Percentiles rank a stretch among this genome's conserved stretches.
phyloP scores from a whole-genome alignment of 371 early-diverging fungal genomes.

The Mucor saturninus region DNA sequence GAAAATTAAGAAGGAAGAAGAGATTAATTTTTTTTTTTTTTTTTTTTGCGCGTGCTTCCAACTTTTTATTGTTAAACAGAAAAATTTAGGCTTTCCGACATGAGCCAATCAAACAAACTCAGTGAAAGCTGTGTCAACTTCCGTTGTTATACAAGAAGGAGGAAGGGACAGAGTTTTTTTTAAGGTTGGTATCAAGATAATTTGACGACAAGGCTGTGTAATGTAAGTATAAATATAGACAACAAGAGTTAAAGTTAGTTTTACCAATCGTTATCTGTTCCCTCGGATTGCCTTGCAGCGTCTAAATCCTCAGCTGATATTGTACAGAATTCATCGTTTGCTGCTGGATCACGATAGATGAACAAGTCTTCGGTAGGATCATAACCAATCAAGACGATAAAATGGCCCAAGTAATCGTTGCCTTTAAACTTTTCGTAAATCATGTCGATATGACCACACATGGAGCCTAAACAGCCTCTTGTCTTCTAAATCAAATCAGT shows the following conservation, averaged over 20 bases:
- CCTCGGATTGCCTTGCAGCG: slow-evolving; percentile 60
- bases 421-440: slow-evolving; percentile 53
- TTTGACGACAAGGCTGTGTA: slow-evolving; percentile 22
- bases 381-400: slow-evolving; percentile 73
- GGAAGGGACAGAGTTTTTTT: background rate
- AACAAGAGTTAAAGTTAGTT: background rate
- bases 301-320: slow-evolving; percentile 67
- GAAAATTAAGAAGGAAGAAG: slow-evolving; percentile 10
- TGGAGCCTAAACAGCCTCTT: slow-evolving; percentile 41
- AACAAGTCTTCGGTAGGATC: slow-evolving; percentile 69
- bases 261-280: slow-evolving; percentile 79
- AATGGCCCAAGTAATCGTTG: slow-evolving; percentile 70
- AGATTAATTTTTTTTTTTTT: background rate
- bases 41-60: background rate
- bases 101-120: slow-evolving; percentile 3
- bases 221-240: background rate
- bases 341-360: slow-evolving; percentile 78
- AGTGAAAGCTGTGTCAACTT: slow-evolving; percentile 16
- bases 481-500: slow-evolving; percentile 36
- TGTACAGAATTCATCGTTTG: slow-evolving; percentile 61
- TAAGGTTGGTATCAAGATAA: slow-evolving; percentile 12
- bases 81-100: slow-evolving; percentile 3
- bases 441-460: slow-evolving; percentile 49
- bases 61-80: slow-evolving; percentile 10
- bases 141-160: slow-evolving; percentile 10